Evolutionary conservation across 495 filamentous ascomycete genomes (phyloP), one percentile per base, ranked within the genome.

Genomic region (Penicillium egyptiacum): DNA sequence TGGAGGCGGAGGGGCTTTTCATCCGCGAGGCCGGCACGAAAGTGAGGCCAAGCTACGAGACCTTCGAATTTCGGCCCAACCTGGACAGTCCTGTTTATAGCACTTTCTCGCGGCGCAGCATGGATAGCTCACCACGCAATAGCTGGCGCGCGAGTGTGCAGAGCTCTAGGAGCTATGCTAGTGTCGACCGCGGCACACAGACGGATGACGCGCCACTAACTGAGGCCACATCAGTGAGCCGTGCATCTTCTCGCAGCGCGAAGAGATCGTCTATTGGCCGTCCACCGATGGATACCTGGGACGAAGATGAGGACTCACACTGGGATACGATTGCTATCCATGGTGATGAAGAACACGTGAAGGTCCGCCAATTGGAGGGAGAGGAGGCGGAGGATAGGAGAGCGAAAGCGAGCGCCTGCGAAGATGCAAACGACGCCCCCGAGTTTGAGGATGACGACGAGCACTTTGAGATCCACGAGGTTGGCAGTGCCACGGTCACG

Each of bases 1-100:
- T 96, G 39, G 88, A 94, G 70, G 85, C 88, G 61, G 86, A 88
- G 62, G 92, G 92, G 9, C 77, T 96, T 45, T 88, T 91, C 62
- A 92, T 96, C 61, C 81, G 88, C 43, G 92, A 96, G 76, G 91
- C 91, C 16, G 90, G 90, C 19, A 87, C 88, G 2, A 81, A 82
- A 42, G 67, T 64, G 50, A 78, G 89, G 37, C 88, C 91, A 17
- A 81, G 78, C 30, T 86, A 81, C 70, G 88, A 87, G 20, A 81
- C 84, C 55, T 95, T 96, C 70, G 88, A 91, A 65, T 96, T 86
- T 75, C 82, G 84, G 56, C 90, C 90, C 19, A 86, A 79, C 45
- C 86, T 88, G 0, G 82, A 79, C 26, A 94, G 90, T 68, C 90
- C 92, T 7, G 75, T 90, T n/a, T 93, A 81, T 67, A 70, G 74